A percentile compares a stretch with the other conserved stretches of the same genome.
These are phyloP conservation scores for Aspergillus neotritici DNA, from an alignment of 2,329 filamentous ascomycete species.

Conservation along the genomic window DNA sequence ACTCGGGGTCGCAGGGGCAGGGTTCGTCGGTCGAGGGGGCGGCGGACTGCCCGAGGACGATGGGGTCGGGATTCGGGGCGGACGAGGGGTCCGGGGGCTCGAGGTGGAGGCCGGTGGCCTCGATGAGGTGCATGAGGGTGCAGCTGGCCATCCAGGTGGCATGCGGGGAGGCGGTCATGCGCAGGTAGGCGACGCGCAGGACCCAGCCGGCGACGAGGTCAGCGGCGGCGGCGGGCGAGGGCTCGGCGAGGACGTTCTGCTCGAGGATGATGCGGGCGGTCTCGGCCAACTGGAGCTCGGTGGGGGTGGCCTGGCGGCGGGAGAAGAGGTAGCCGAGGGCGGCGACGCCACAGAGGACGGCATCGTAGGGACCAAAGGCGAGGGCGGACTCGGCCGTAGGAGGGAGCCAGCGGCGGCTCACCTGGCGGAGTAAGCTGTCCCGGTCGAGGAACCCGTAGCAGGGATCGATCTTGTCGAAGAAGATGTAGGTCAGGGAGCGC, in stretches of 20 bases:
- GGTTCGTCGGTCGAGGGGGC: not conserved
- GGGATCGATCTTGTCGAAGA: slow-evolving; percentile 50
- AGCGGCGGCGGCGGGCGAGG: slow-evolving; percentile 20
- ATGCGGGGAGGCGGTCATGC: slow-evolving; percentile 50
- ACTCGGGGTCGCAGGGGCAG: slow-evolving; percentile 29
- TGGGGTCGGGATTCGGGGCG: not conserved
- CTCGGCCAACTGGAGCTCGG: slow-evolving; percentile 45
- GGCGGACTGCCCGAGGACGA: slow-evolving; percentile 8
- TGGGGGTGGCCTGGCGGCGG: slow-evolving; percentile 33
- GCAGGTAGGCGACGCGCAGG: slow-evolving; percentile 49
- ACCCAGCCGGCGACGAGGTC: slow-evolving; percentile 43
- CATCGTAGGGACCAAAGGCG: slow-evolving; percentile 37
- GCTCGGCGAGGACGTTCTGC: slow-evolving; percentile 27
- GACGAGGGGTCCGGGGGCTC: slow-evolving; percentile 16
- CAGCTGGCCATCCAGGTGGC: slow-evolving; percentile 53
- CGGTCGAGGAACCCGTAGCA: slow-evolving; percentile 48
- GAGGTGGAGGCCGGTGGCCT: slow-evolving; percentile 43
- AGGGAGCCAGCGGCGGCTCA: slow-evolving; percentile 27
- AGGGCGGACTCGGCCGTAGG: slow-evolving; percentile 11
- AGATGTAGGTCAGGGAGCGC: slow-evolving; percentile 42
- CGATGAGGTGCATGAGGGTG: slow-evolving; percentile 53
- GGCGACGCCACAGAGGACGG: slow-evolving; percentile 51
- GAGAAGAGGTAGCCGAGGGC: slow-evolving; percentile 52
- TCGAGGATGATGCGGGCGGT: slow-evolving; percentile 46
- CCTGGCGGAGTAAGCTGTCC: slow-evolving; percentile 20